Base-by-base conservation (phyloP, 208 protist genomes). In the Wallacemonas collosoma region DNA sequence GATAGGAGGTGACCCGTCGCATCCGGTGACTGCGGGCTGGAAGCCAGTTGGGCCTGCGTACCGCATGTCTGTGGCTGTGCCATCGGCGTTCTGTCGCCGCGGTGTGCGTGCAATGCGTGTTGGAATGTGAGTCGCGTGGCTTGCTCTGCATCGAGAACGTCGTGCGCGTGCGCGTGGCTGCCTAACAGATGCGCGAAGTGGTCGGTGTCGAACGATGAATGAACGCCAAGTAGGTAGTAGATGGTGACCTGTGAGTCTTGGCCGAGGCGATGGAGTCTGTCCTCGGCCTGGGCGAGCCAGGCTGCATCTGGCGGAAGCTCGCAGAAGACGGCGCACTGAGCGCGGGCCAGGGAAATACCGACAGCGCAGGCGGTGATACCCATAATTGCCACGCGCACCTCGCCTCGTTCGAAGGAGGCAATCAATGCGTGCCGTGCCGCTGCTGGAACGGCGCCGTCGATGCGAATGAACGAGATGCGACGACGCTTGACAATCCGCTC, bases 281-380 rank as follows among this genome's bases (percentile, higher is more conserved):
- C 91, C 68, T 95, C 91, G 26, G 91, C 91, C 57, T 95, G 91
- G 35, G 74, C 68, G 81, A 95, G 85, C 91, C 88, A 93, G 58
- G 82, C 64, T 0, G 79, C 80, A 68, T 95, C 85, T 1, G 91
- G 91, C 3, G 91, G 91, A 14, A 95, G 77, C 72, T 95, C 91
- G 43, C 85, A 89, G 71, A 95, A 95, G n/a, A 95, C 76, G 14
- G 87, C 87, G 60, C 85, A 93, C 9, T 76, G 67, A 0, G 91
- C 86, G 7, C 81, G 74, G 7, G 88, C 81, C 43, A 95, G 77
- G 36, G 86, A 89, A 51, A 95, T 85, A 26, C 91, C 91, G 40
- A 93, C 86, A 2, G 84, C 82, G 67, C 88, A 93, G 1, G 87
- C 88, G 4, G 88, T 94, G 44, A 95, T 88, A 14, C 91, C 89